Percentiles rank a stretch among this genome's conserved stretches.
Conservation (phyloP, 2,329 filamentous ascomycete genomes). For the Gnomoniopsis sp. region DNA sequence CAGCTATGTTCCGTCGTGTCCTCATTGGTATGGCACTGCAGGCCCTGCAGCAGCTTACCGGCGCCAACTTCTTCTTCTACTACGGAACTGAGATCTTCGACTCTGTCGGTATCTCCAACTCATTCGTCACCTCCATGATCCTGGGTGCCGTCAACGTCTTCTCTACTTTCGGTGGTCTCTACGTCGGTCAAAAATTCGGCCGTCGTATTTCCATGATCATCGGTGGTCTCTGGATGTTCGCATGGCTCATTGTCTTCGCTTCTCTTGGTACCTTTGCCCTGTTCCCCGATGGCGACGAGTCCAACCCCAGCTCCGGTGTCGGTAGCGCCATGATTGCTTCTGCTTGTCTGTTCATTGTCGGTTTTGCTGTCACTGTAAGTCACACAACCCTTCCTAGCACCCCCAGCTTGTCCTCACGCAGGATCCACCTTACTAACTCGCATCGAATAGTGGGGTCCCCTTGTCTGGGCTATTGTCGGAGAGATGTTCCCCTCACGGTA, state of each 20-base stretch:
- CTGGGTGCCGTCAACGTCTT: slow-evolving; percentile 65
- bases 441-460: slow-evolving; percentile 60
- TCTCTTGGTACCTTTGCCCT: slow-evolving; percentile 44
- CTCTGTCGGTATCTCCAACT: slow-evolving; percentile 63
- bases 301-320: slow-evolving; percentile 31
- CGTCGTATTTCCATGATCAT: slow-evolving; percentile 65
- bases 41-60: slow-evolving; percentile 66
- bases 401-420: not conserved
- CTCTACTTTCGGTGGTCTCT: slow-evolving; percentile 65
- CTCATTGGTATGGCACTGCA: slow-evolving; percentile 61
- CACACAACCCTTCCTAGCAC: not conserved
- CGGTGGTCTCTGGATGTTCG: slow-evolving; percentile 65
- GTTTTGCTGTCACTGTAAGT: slow-evolving; percentile 50
- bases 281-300: slow-evolving; percentile 29
- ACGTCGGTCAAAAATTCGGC: slow-evolving; percentile 64
- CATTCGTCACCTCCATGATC: slow-evolving; percentile 66
- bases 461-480: slow-evolving; percentile 65
- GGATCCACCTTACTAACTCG: slow-evolving; percentile 8
- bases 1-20: slow-evolving; percentile 62
- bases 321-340: slow-evolving; percentile 70
- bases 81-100: slow-evolving; percentile 67
- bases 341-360: slow-evolving; percentile 71
- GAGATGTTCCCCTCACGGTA: slow-evolving; percentile 39
- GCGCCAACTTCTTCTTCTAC: slow-evolving; percentile 49
- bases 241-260: slow-evolving; percentile 64